A percentile compares a stretch with the other conserved stretches of the same genome.
Evolutionary conservation across 352 stramenopile species (phyloP).

Genomic region (Phytophthora vignae): DNA sequence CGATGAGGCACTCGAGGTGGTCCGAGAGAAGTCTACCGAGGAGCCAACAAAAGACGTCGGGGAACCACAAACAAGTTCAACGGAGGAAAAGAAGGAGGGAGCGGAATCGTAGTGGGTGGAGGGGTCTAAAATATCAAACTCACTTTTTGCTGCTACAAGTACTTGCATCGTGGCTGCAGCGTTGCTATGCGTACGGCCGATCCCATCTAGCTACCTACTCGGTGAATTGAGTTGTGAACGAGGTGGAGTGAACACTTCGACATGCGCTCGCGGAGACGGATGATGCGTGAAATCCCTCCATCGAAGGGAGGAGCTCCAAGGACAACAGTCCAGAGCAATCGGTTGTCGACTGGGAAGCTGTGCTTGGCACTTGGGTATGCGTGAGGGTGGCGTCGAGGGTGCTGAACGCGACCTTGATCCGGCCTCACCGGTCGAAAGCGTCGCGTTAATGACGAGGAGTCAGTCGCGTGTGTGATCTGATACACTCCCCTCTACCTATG

Average conservation of each 20-base stretch:
- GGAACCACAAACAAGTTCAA: neutral
- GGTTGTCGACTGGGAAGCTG: conserved; percentile 3
- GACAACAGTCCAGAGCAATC: conserved; percentile 29
- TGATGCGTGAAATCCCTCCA: conserved; percentile 11
- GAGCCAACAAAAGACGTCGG: neutral
- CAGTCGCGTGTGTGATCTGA: neutral
- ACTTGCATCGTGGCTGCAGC: no score
- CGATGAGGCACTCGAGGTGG: neutral
- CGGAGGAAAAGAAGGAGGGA: neutral
- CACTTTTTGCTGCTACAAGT: neutral
- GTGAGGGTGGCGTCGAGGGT: neutral
- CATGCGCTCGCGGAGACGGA: conserved; percentile 13
- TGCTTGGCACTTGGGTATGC: conserved; percentile 3
- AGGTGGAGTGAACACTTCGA: neutral
- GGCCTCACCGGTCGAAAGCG: neutral
- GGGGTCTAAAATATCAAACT: conserved; percentile 4
- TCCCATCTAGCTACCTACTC: no score
- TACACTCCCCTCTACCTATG: no score
- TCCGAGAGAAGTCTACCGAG: neutral
- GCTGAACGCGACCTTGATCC: neutral
- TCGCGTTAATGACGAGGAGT: neutral
- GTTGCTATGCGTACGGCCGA: no score
- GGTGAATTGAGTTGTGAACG: conserved; percentile 21
- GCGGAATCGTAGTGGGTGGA: neutral
- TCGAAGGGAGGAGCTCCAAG: conserved; percentile 6